Conservation (phyloP, 1,284 basidiomycete genomes). For the Mycosarcoma mackinlayi region DNA sequence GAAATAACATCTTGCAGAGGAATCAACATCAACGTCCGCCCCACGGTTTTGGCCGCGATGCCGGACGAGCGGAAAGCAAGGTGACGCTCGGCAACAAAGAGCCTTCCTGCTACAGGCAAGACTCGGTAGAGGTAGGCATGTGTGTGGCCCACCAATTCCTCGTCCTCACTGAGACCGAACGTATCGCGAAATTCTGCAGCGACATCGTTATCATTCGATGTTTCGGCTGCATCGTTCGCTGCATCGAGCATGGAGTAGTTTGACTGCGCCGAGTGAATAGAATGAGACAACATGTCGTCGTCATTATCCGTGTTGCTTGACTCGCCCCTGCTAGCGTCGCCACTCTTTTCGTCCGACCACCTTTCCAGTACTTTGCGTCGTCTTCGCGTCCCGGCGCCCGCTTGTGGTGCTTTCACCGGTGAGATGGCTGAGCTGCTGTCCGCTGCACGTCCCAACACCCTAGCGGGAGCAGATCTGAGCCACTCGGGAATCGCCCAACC, state of each 20-base stretch:
- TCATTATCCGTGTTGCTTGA: constrained; percentile 30
- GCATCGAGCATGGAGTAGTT: constrained; percentile 45
- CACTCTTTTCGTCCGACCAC: constrained; percentile 31
- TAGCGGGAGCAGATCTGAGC: constrained; percentile 40
- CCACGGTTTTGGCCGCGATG: constrained; percentile 54
- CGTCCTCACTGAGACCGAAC: constrained; percentile 47
- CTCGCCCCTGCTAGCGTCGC: constrained; percentile 19
- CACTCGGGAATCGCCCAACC: constrained; percentile 48
- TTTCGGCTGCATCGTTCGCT: constrained; percentile 13
- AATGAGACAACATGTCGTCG: constrained; percentile 37
- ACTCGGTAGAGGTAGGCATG: constrained; percentile 56
- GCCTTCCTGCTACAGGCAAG: constrained; percentile 54
- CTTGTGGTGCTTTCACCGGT: background rate
- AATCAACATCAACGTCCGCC: constrained; percentile 82
- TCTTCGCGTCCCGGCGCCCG: background rate
- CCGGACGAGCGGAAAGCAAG: constrained; percentile 62
- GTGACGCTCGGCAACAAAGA: constrained; percentile 55
- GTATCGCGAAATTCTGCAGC: constrained; percentile 43
- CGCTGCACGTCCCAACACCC: constrained; percentile 25
- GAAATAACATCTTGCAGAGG: constrained; percentile 88
- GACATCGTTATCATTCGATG: constrained; percentile 14
- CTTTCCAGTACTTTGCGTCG: constrained; percentile 43
- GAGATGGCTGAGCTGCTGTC: constrained; percentile 1
- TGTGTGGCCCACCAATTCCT: constrained; percentile 45
- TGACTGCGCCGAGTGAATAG: constrained; percentile 32